Evolutionary conservation across 192 early-diverging fungal genomes (phyloP).

Genomic region (Coemansia sp.): DNA sequence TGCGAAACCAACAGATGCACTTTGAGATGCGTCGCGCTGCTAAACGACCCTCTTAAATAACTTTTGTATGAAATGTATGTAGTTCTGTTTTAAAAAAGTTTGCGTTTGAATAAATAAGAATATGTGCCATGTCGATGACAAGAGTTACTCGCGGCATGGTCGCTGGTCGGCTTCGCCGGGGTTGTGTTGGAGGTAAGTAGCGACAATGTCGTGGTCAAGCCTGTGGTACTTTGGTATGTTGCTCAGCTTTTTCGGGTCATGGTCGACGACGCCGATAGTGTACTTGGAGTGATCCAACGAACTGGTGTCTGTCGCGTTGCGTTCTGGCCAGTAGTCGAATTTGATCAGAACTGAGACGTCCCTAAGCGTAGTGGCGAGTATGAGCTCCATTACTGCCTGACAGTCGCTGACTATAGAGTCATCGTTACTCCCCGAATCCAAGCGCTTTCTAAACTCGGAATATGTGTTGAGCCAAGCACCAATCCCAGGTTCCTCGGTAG

Average conservation of each 20-base stretch:
- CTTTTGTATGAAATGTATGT: neutral
- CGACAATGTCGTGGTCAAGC: constrained; percentile 61
- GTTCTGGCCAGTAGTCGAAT: constrained; percentile 22
- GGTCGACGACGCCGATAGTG: constrained; percentile 62
- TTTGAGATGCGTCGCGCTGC: constrained; percentile 52
- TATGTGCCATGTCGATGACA: neutral
- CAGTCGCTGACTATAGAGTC: constrained; percentile 13
- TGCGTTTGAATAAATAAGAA: neutral
- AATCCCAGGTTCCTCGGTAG: constrained; percentile 17
- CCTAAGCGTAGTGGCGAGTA: constrained; percentile 74
- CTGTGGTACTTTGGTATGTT: constrained; percentile 59
- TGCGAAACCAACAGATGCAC: constrained; percentile 50
- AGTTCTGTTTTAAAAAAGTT: too few species aligned
- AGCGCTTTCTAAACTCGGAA: constrained; percentile 12
- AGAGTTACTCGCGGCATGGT: constrained; percentile 26
- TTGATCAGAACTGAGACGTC: constrained; percentile 72
- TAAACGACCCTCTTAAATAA: neutral
- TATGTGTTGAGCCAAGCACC: constrained; percentile 39
- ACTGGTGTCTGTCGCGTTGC: neutral
- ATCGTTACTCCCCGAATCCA: neutral
- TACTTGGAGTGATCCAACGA: neutral
- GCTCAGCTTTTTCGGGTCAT: constrained; percentile 68
- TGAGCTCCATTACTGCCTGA: constrained; percentile 65
- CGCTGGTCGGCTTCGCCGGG: constrained; percentile 22
- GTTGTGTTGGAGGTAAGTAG: constrained; percentile 38